These are phyloP conservation scores for Jaltomata sinuosa DNA, from an alignment of 257 asterid genomes.

Conservation along the genomic window DNA sequence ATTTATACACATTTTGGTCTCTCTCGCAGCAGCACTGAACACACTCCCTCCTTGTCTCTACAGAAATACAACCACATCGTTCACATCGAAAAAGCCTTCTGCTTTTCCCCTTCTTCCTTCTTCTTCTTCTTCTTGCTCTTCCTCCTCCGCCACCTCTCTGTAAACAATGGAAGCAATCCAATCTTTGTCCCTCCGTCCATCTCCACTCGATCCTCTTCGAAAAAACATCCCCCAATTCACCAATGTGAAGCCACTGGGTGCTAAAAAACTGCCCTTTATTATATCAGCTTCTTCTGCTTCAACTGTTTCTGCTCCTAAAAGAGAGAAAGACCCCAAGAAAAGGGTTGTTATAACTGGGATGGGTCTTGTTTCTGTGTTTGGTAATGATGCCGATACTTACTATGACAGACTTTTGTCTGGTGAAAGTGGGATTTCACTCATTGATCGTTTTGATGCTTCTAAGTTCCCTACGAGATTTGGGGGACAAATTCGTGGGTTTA, in stretches of 20 bases:
- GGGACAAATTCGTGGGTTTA: constrained; percentile 48
- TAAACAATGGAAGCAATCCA: constrained; percentile 21
- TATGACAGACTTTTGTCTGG: constrained; percentile 40
- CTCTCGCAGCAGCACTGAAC: background rate
- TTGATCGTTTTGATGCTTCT: constrained; percentile 51
- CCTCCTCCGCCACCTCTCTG: background rate
- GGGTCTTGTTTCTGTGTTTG: constrained; percentile 51
- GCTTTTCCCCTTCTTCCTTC: background rate
- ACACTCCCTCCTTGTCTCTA: background rate
- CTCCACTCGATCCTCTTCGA: constrained; percentile 39
- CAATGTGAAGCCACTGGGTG: background rate
- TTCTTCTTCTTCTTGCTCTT: background rate
- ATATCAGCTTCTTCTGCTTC: constrained; percentile 19
- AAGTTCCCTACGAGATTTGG: constrained; percentile 51
- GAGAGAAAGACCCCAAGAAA: constrained; percentile 49
- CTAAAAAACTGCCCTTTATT: constrained; percentile 6
- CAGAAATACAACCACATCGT: background rate
- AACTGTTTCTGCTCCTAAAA: constrained; percentile 32
- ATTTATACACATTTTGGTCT: background rate
- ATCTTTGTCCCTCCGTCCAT: constrained; percentile 20
- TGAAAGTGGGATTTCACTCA: constrained; percentile 42
- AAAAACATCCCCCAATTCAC: background rate
- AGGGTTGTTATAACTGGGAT: constrained; percentile 49
- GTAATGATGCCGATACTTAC: constrained; percentile 35
- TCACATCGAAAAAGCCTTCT: constrained; percentile 12